Evolutionary conservation across 2,329 filamentous ascomycete genomes (phyloP), one percentile per base, ranked within the genome.

Genomic region (Curvularia spicifera): DNA sequence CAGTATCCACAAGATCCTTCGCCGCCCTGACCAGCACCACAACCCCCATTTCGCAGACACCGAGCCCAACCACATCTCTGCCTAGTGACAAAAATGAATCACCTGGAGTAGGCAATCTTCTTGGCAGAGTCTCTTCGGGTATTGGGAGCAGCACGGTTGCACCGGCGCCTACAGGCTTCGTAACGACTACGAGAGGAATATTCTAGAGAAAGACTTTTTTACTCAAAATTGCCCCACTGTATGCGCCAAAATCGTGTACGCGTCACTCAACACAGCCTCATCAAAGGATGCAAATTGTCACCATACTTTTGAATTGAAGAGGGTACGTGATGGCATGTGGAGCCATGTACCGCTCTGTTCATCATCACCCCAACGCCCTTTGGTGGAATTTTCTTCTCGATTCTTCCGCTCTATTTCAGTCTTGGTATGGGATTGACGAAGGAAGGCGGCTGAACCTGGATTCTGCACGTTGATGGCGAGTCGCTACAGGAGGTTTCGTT

Each of bases 401-500:
- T 51, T 31, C 42, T 15, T 39, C 26, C 26, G 48, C 18, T 49
- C 39, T 33, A 15, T n/a, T 18, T n/a, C 28, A 33, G 10, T 52
- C 18, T 42, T 37, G 15, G 33, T n/a, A 40, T 5, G 35, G 35
- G 18, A 22, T 24, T 10, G 35, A 24, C 28, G 15, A 26, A 40
- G 45, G 22, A 51, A 40, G 42, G 46, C 29, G 26, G 46, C 13
- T 24, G 24, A 28, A 22, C 31, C 48, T 37, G 33, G 44, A 28
- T 24, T 49, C 26, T 43, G 47, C 31, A 37, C 31, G 44, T 52
- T 55, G 28, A 44, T 39, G 28, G 53, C 56, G 52, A 59, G 46
- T 63, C 53, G 47, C 33, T 51, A 49, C 59, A 63, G 57, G 54
- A 66, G 51, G 45, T 60, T 29, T 35, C 22, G 56, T 65, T 67